phyloP scores from a whole-genome alignment of 2,329 filamentous ascomycete genomes.

The Escovopsis weberi region DNA sequence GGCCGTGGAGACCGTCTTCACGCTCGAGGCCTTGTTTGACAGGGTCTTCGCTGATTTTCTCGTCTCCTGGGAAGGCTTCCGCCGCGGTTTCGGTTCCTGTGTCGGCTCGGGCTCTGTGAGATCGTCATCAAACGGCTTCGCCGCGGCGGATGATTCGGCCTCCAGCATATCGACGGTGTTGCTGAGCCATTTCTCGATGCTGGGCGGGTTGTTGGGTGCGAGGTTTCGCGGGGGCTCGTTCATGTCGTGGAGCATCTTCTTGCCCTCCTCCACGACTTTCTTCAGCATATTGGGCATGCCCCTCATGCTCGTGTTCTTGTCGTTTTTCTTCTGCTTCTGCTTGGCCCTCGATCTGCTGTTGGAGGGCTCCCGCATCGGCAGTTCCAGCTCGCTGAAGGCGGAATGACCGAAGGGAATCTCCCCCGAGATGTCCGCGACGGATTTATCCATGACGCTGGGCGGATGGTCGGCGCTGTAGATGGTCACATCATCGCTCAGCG shows the following conservation, averaged over 20 bases:
- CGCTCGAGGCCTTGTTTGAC: conserved; percentile 6
- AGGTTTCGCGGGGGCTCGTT: conserved; percentile 39
- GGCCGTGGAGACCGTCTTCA: conserved; percentile 1
- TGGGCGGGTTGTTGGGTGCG: conserved; percentile 40
- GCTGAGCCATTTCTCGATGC: conserved; percentile 52
- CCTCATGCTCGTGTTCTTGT: conserved; percentile 43
- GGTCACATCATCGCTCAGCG: conserved; percentile 16
- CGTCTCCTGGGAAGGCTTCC: conserved; percentile 12
- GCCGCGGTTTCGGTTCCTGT: background rate
- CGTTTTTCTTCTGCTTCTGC: conserved; percentile 29
- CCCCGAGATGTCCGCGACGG: conserved; percentile 37
- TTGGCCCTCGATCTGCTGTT: conserved; percentile 25
- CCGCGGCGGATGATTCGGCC: background rate
- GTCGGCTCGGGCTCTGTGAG: background rate
- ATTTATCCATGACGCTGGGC: conserved; percentile 29
- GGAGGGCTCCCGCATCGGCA: conserved; percentile 35
- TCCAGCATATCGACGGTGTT: conserved; percentile 49
- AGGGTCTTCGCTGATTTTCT: conserved; percentile 11
- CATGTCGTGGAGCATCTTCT: conserved; percentile 49
- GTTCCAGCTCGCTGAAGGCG: conserved; percentile 50
- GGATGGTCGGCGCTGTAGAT: conserved; percentile 12
- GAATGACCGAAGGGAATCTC: conserved; percentile 52
- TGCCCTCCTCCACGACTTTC: conserved; percentile 48
- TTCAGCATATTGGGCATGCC: conserved; percentile 48
- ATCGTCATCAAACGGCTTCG: conserved; percentile 2